Conservation (phyloP, 192 early-diverging fungal genomes). For the Coemansia aciculifera region DNA sequence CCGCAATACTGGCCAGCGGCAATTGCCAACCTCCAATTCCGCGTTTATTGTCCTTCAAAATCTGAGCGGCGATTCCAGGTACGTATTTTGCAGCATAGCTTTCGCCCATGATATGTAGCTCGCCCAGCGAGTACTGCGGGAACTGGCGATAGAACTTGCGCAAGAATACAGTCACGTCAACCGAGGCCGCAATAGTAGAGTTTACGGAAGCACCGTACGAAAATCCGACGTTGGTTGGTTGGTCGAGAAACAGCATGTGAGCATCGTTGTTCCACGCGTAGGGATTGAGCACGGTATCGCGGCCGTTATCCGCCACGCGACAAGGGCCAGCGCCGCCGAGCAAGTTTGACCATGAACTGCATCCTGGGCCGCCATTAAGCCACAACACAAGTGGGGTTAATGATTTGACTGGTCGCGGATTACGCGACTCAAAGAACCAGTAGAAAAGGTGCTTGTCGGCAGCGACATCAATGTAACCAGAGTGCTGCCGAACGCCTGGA, state of each 20-base stretch:
- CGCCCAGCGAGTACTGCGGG: slow-evolving; percentile 66
- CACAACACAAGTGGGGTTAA: slow-evolving; percentile 72
- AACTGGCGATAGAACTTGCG: slow-evolving; percentile 82
- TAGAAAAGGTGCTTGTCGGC: slow-evolving; percentile 80
- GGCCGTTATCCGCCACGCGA: slow-evolving; percentile 68
- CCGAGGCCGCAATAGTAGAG: slow-evolving; percentile 69
- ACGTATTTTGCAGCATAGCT: slow-evolving; percentile 87
- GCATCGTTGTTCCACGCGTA: slow-evolving; percentile 87
- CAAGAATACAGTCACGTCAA: slow-evolving; percentile 82
- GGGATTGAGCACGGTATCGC: slow-evolving; percentile 65
- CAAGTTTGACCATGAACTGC: slow-evolving; percentile 68
- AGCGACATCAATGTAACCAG: slow-evolving; percentile 68
- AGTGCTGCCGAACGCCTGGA: slow-evolving; percentile 79
- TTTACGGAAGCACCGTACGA: slow-evolving; percentile 72
- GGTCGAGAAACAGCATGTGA: slow-evolving; percentile 77
- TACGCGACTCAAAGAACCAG: slow-evolving; percentile 94
- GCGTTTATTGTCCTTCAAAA: slow-evolving; percentile 25
- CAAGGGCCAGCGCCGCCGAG: slow-evolving; percentile 84
- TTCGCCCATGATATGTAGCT: slow-evolving; percentile 89
- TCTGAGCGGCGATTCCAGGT: slow-evolving; percentile 76
- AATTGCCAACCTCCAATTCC: slow-evolving; percentile 23
- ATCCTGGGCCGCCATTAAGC: slow-evolving; percentile 84
- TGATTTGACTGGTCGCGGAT: slow-evolving; percentile 31
- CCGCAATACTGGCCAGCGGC: slow-evolving; percentile 68
- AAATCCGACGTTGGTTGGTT: slow-evolving; percentile 88